phyloP scores from a whole-genome alignment of 805 yeast genomes.

The Candida rishiriensis region DNA sequence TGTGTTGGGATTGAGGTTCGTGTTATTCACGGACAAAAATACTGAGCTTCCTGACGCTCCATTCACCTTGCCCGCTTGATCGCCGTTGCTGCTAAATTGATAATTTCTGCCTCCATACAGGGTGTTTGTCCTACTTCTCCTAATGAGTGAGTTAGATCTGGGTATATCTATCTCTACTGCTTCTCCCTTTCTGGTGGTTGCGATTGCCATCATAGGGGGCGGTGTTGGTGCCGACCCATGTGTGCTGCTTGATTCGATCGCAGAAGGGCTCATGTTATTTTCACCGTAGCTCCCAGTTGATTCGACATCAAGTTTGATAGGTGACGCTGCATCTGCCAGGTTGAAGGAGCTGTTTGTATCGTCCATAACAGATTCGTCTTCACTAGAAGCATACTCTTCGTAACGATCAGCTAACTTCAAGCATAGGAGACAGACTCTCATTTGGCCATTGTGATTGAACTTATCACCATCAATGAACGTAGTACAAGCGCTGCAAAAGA shows the following conservation, averaged over 20 bases:
- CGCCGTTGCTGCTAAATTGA: slow-evolving; percentile 2
- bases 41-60: no score
- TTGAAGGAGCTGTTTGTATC: slow-evolving; percentile 27
- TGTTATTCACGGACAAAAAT: neutral
- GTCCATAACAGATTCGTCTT: slow-evolving; percentile 42
- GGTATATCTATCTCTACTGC: slow-evolving; percentile 64
- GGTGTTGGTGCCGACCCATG: slow-evolving; percentile 43
- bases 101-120: slow-evolving; percentile 11
- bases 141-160: slow-evolving; percentile 23
- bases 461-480: slow-evolving; percentile 60
- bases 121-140: slow-evolving; percentile 21
- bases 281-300: slow-evolving; percentile 1
- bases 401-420: slow-evolving; percentile 56
- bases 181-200: slow-evolving; percentile 76
- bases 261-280: slow-evolving; percentile 4
- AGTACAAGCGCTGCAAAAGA: slow-evolving; percentile 84
- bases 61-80: neutral
- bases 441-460: slow-evolving; percentile 60
- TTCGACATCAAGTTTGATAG: slow-evolving; percentile 12
- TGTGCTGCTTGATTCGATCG: slow-evolving; percentile 5
- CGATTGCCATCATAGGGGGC: slow-evolving; percentile 73
- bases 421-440: slow-evolving; percentile 77
- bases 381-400: slow-evolving; percentile 65
- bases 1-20: neutral
- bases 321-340: slow-evolving; percentile 12